These are phyloP conservation scores for Eleusine coracana DNA, from an alignment of 176 grass and related monocot genomes.

Conservation along the genomic window DNA sequence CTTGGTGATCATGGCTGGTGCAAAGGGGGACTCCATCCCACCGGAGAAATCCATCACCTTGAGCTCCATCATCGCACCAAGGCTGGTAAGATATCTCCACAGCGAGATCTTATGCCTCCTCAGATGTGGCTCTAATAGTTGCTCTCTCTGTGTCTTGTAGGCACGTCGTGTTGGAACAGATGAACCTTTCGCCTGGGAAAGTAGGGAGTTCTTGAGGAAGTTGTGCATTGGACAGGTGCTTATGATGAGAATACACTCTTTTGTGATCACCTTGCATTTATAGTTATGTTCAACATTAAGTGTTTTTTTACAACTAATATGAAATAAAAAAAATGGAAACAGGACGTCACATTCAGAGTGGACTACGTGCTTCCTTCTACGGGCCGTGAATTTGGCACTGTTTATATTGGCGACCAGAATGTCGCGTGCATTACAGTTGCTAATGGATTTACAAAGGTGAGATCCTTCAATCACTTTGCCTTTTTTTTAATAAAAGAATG, in stretches of 20 bases:
- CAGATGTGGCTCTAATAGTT: neutral
- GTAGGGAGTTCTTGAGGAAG: constrained; percentile 82
- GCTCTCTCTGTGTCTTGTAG: constrained; percentile 4
- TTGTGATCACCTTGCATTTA: too few species aligned
- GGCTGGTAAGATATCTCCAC: constrained; percentile 57
- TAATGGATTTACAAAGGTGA: constrained; percentile 89
- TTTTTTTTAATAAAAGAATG: too few species aligned
- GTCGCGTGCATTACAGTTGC: constrained; percentile 69
- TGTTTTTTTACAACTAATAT: too few species aligned
- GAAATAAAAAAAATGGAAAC: neutral
- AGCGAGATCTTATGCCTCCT: neutral
- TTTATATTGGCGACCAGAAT: constrained; percentile 89
- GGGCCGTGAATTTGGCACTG: constrained; percentile 92
- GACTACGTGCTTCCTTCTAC: constrained; percentile 79
- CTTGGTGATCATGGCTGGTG: constrained; percentile 68
- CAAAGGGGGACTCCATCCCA: constrained; percentile 56
- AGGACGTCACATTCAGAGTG: constrained; percentile 93
- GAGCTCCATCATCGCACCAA: constrained; percentile 71
- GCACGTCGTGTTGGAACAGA: constrained; percentile 68
- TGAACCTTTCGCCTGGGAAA: constrained; percentile 95
- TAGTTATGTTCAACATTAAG: too few species aligned
- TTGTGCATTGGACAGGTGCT: constrained; percentile 82
- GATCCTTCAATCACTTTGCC: too few species aligned
- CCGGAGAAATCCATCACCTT: constrained; percentile 80
- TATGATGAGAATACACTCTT: too few species aligned